These are phyloP conservation scores for Anethum foeniculum DNA, from an alignment of 140 eudicot species.

Conservation along the genomic window DNA sequence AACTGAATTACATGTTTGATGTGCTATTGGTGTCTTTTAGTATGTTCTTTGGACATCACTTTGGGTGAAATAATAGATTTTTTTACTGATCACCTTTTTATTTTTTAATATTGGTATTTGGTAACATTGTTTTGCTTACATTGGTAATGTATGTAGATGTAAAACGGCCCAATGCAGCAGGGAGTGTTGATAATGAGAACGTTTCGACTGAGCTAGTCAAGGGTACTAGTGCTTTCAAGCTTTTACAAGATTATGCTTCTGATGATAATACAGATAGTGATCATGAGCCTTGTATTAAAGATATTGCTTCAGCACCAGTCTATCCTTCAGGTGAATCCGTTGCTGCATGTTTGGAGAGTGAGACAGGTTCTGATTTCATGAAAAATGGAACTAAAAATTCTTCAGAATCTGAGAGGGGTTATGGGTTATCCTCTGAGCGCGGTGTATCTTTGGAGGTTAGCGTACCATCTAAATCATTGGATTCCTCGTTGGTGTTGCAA, in stretches of 20 bases:
- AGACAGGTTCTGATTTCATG: not conserved
- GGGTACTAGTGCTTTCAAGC: slow-evolving; percentile 44
- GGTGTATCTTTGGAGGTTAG: slow-evolving; percentile 6
- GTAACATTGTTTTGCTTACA: not conserved
- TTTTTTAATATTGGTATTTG: not conserved
- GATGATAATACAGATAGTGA: slow-evolving; percentile 38
- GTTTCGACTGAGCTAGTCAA: slow-evolving; percentile 1
- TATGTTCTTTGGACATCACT: not conserved
- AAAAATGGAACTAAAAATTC: slow-evolving; percentile 4
- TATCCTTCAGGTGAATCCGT: slow-evolving; percentile 23
- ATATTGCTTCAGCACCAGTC: slow-evolving; percentile 24
- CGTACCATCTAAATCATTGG: not conserved
- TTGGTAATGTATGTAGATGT: slow-evolving; percentile 8
- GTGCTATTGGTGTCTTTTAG: not conserved
- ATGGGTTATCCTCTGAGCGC: slow-evolving; percentile 5
- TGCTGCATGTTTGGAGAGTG: slow-evolving; percentile 6
- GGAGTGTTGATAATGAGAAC: slow-evolving; percentile 13
- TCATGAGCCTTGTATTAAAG: slow-evolving; percentile 27
- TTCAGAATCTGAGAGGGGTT: slow-evolving; percentile 17
- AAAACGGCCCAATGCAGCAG: slow-evolving; percentile 22
- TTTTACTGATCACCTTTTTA: not conserved
- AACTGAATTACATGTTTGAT: not conserved
- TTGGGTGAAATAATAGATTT: not conserved
- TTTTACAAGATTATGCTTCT: slow-evolving; percentile 25
- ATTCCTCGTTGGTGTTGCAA: slow-evolving; percentile 15